Base-by-base conservation (phyloP, 192 early-diverging fungal genomes). In the Coemansia sp. region DNA sequence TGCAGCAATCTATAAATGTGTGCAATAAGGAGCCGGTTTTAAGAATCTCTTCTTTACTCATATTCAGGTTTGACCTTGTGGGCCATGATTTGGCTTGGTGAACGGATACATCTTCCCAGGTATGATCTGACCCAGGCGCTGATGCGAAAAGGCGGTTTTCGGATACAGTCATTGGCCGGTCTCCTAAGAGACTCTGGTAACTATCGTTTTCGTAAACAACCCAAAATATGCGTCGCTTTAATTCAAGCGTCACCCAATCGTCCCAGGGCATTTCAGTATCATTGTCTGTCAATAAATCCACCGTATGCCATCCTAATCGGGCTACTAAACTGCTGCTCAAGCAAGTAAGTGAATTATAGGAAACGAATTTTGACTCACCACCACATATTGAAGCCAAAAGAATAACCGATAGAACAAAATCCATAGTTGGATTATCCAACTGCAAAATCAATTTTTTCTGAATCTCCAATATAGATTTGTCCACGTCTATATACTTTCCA, bases 261-360 rank as follows among this genome's bases (percentile, higher is more conserved):
- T 53, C 40, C 67, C 67, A 70, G 1, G 55, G 34, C 11, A 59
- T 29, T 0, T n/a, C 22, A 1, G 40, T 45, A 3, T 48, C 46
- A 0, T 42, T 38, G n/a, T 30, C 40, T 9, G 28, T 30, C 13
- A 26, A 34, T 14, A 50, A n/a, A 30, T 70, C 67, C 11, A 70
- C 20, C 39, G 51, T 63, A 15, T 70, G 57, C 69, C 69, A 72
- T 6, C 69, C 69, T 1, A 65, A 50, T 9, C 62, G 52, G 11
- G 41, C 52, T 7, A 72, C 62, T 29, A 65, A 42, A 22, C 62
- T 72, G 6, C 53, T 24, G 0, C 62, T 57, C 41, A 72, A 32
- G 13, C 58, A 60, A 6, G 57, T 14, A 29, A 72, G 35, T 24
- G 58, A 44, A 45, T 72, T 72, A 54, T 72, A 72, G 29, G 63